Percentiles rank a stretch among this genome's conserved stretches.
phyloP scores from a whole-genome alignment of 225 moss, liverwort and hornwort genomes.

The Marchantia polymorpha region DNA sequence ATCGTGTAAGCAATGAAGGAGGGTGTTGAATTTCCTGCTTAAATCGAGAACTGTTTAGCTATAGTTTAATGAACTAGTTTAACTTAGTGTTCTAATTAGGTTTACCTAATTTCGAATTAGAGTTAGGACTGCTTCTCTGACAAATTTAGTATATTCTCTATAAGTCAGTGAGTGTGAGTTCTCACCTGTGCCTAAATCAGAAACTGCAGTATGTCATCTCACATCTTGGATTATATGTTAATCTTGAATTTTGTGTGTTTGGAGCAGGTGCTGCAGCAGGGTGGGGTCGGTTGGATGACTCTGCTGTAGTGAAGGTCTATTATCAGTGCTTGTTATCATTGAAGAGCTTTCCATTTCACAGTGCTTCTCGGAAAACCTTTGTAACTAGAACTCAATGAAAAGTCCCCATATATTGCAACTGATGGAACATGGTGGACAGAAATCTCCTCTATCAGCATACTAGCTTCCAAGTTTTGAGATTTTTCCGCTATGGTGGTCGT shows the following conservation, averaged over 20 bases:
- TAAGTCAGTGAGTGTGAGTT: too few relatives aligned
- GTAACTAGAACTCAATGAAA: background rate
- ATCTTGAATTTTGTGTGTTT: background rate
- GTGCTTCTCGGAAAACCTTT: too few relatives aligned
- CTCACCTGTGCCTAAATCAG: too few relatives aligned
- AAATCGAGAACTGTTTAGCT: too few relatives aligned
- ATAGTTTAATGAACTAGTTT: too few relatives aligned
- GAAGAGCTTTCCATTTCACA: background rate
- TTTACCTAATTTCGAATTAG: too few relatives aligned
- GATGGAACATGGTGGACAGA: background rate
- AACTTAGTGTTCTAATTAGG: too few relatives aligned
- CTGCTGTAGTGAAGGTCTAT: slow-evolving; percentile 85
- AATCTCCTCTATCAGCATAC: background rate
- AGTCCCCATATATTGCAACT: background rate
- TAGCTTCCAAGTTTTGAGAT: background rate
- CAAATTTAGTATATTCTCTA: too few relatives aligned
- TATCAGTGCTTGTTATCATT: background rate
- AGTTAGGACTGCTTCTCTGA: too few relatives aligned
- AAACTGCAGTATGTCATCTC: too few relatives aligned
- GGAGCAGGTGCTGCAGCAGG: slow-evolving; percentile 72
- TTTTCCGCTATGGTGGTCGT: background rate
- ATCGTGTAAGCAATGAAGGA: too few relatives aligned
- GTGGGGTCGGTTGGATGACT: slow-evolving; percentile 78
- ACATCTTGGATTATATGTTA: background rate
- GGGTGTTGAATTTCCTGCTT: too few relatives aligned